Conservation (phyloP, 2,329 filamentous ascomycete species). For the Alternaria infectoria region DNA sequence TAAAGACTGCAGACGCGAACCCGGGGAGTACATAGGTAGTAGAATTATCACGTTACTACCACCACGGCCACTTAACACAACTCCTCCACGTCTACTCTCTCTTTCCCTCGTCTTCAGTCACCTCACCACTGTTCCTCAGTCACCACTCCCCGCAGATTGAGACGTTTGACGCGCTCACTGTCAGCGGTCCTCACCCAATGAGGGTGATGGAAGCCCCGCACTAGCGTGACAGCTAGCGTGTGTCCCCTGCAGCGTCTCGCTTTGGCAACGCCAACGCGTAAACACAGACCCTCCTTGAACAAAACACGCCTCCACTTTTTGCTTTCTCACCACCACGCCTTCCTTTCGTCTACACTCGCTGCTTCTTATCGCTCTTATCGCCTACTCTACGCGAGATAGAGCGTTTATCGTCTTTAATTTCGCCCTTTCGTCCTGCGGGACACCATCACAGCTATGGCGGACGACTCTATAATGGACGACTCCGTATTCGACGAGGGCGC, state of each 20-base stretch:
- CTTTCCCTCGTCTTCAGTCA: fast-evolving
- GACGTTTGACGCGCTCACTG: background rate
- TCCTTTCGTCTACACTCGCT: slow-evolving; percentile 10
- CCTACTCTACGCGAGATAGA: background rate
- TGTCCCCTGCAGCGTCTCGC: slow-evolving; percentile 14
- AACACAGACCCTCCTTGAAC: slow-evolving; percentile 13
- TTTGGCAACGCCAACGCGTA: slow-evolving; percentile 19
- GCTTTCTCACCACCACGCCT: slow-evolving; percentile 9
- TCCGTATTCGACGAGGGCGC: slow-evolving; percentile 53
- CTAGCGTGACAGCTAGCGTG: slow-evolving; percentile 2
- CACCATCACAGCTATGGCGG: slow-evolving; percentile 42
- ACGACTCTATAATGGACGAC: slow-evolving; percentile 50
- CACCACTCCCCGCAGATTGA: background rate
- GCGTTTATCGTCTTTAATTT: slow-evolving; percentile 13
- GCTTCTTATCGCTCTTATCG: slow-evolving; percentile 5
- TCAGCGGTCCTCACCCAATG: background rate
- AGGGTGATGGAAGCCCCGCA: slow-evolving; percentile 5
- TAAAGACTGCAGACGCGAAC: no score
- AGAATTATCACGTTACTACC: no score
- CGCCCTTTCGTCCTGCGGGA: slow-evolving; percentile 33
- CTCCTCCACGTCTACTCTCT: no score
- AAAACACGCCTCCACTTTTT: slow-evolving; percentile 14
- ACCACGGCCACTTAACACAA: no score
- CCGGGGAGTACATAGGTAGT: no score
- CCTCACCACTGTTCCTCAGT: no score